A percentile compares a stretch with the other conserved stretches of the same genome.
Evolutionary conservation across 176 grass and related monocot genomes (phyloP).

Genomic region (Carex cristatella): DNA sequence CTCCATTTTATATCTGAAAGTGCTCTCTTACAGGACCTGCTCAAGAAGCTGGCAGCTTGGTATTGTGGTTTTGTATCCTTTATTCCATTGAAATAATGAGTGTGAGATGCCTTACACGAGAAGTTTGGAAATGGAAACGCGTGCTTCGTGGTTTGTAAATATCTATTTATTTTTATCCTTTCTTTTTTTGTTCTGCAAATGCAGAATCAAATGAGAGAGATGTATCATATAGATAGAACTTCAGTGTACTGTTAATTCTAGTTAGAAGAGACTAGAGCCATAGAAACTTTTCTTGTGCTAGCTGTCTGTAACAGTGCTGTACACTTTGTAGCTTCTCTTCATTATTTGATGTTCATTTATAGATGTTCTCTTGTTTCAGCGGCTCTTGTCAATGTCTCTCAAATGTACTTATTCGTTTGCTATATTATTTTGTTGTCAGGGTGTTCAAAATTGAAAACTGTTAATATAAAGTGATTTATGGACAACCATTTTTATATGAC

Average conservation of each 20-base stretch:
- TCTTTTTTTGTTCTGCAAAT: slow-evolving; percentile 56
- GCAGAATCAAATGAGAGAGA: slow-evolving; percentile 44
- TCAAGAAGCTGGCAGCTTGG: slow-evolving; percentile 11
- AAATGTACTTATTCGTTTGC: neutral
- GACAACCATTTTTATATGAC: neutral
- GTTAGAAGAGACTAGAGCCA: slow-evolving; percentile 20
- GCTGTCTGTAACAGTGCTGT: slow-evolving; percentile 1
- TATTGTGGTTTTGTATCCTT: slow-evolving; percentile 10
- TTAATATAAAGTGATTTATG: neutral
- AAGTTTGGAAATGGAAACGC: slow-evolving; percentile 26
- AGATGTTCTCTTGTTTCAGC: neutral
- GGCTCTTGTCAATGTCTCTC: neutral
- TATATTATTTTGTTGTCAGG: neutral
- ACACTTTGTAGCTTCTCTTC: slow-evolving; percentile 3
- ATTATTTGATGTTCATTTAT: slow-evolving; percentile 18
- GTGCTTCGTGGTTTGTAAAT: slow-evolving; percentile 54
- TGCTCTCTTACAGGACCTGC: slow-evolving; percentile 15
- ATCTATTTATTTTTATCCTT: slow-evolving; percentile 30
- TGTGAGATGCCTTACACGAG: slow-evolving; percentile 17
- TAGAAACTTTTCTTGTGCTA: slow-evolving; percentile 6
- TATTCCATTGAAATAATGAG: slow-evolving; percentile 20
- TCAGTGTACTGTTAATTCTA: slow-evolving; percentile 25
- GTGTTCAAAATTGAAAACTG: neutral
- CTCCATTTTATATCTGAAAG: neutral
- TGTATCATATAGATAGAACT: slow-evolving; percentile 39